Conservation (phyloP, 2,329 filamentous ascomycete species). For the Aspergillus quadricinctus region DNA sequence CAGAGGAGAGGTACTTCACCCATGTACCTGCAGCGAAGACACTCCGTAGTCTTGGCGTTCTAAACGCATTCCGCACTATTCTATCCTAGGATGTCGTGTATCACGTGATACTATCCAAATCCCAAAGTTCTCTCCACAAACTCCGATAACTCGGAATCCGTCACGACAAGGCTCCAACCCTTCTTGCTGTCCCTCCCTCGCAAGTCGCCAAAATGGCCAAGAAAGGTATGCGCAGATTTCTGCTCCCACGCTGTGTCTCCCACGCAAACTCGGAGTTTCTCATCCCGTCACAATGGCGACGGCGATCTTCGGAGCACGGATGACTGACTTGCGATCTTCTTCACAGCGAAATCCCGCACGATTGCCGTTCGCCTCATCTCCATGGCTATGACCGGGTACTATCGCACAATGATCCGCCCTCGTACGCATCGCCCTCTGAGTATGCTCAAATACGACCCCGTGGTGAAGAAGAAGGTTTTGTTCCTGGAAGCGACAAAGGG, state of each 20-base stretch:
- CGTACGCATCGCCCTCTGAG: constrained; percentile 78
- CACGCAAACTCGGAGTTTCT: no score
- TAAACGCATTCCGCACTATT: not conserved
- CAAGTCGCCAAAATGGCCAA: constrained; percentile 38
- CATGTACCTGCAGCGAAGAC: not conserved
- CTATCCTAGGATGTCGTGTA: not conserved
- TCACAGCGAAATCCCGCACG: constrained; percentile 78
- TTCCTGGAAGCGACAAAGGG: constrained; percentile 91
- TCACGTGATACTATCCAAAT: not conserved
- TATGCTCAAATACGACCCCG: constrained; percentile 98
- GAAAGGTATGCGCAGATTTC: constrained; percentile 33
- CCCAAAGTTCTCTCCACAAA: constrained; percentile 8
- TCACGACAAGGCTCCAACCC: not conserved
- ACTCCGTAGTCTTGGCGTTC: not conserved
- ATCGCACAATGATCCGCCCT: constrained; percentile 82
- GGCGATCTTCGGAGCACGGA: not conserved
- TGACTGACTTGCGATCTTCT: constrained; percentile 6
- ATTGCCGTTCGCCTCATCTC: constrained; percentile 91
- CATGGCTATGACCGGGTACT: constrained; percentile 99
- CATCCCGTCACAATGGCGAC: not conserved
- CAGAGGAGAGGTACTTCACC: not conserved
- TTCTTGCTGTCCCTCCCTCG: not conserved
- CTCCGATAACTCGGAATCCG: constrained; percentile 8
- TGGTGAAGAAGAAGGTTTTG: constrained; percentile 91
- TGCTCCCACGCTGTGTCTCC: not conserved